Base-by-base conservation (phyloP, 352 stramenopile genomes). In the Phytophthora hybrid region DNA sequence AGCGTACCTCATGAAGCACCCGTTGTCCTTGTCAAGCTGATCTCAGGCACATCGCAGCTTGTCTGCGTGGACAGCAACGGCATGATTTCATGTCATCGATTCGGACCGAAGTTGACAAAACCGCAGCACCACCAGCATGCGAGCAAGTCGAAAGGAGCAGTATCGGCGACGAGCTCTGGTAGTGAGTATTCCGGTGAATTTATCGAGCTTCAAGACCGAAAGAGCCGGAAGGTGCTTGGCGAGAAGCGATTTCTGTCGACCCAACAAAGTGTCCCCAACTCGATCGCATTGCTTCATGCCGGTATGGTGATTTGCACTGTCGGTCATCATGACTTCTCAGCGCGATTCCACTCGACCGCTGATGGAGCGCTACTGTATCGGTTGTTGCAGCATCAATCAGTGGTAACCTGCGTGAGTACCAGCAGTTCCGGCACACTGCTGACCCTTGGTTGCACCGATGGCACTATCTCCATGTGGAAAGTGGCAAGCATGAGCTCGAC, bases 391-490 rank as follows among this genome's bases (percentile, higher is more conserved):
- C 88, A 95, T 73, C 82, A 83, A 60, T 81, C 84, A 5, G 76
- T 92, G 16, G 87, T 95, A 21, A 89, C 81, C 19, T 95, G 87
- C 31, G 76, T 95, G 29, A 77, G 52, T 16, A 84, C 79, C 21
- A 93, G 78, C 61, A 69, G 74, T 5, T 77, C 79, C 3, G 81
- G 83, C 26, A 80, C 78, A 3, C 68, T 91, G 37, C 70, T 94
- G 9, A 79, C 78, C 1, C 69, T 95, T 7, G 87, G 87, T 2
- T 87, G 85, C 47, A 76, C 73, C 4, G 87, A 97, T 64, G 85
- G 87, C 23, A 95, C 87, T 10, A 83, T 97, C 44, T 95, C 86
- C 8, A 75, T 95, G 14, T 97, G 90, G 89, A 93, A 91, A 69
- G 76, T 95, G 34, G 82, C 83, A 23, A 79, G 76, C 41, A 84